Evolutionary conservation across 2,329 filamentous ascomycete species (phyloP).

Genomic region (Harringtonia lauricola): DNA sequence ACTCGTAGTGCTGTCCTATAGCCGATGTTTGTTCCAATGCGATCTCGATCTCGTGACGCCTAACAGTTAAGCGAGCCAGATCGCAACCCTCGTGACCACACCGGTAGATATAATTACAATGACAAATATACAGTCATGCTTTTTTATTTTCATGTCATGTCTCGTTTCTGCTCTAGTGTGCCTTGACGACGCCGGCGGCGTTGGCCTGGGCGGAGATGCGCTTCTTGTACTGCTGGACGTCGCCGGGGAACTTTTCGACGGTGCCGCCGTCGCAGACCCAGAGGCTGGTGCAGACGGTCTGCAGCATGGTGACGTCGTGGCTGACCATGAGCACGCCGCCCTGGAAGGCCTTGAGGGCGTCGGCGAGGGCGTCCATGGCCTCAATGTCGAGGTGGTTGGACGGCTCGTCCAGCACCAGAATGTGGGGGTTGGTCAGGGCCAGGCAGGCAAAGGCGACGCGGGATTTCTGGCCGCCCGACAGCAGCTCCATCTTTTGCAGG

Average conservation of each 20-base stretch:
- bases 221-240: slow-evolving; percentile 97
- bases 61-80: too few relatives aligned
- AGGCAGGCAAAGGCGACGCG: slow-evolving; percentile 97
- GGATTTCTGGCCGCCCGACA: slow-evolving; percentile 97
- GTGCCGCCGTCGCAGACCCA: slow-evolving; percentile 96
- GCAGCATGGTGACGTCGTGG: slow-evolving; percentile 97
- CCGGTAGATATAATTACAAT: too few relatives aligned
- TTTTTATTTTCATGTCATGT: too few relatives aligned
- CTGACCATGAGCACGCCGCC: slow-evolving; percentile 97
- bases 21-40: too few relatives aligned
- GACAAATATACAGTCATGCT: too few relatives aligned
- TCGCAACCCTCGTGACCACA: too few relatives aligned
- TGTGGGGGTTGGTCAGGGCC: slow-evolving; percentile 87
- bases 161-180: slow-evolving; percentile 41
- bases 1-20: too few relatives aligned
- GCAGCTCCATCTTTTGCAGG: slow-evolving; percentile 84
- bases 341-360: slow-evolving; percentile 75
- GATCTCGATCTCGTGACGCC: too few relatives aligned
- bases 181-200: slow-evolving; percentile 71
- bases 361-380: slow-evolving; percentile 90
- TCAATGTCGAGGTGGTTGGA: slow-evolving; percentile 99
- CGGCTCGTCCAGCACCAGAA: slow-evolving; percentile 94
- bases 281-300: slow-evolving; percentile 85
- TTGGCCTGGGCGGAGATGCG: slow-evolving; percentile 84
- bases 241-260: slow-evolving; percentile 91